phyloP scores from a whole-genome alignment of 1,284 basidiomycete genomes.

The Hemileia vastatrix region DNA sequence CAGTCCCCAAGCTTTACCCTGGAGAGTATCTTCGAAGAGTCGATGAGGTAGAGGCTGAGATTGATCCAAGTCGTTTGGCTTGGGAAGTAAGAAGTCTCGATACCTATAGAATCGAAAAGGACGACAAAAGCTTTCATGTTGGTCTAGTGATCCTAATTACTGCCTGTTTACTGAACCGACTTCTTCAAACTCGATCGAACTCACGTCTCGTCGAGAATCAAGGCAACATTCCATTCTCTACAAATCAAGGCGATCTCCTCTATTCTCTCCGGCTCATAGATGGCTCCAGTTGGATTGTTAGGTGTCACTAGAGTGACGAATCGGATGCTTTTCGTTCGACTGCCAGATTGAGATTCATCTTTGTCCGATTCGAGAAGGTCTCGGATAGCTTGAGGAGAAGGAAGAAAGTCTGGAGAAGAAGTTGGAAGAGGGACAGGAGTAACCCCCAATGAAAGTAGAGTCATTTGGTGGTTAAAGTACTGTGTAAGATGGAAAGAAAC shows the following conservation, averaged over 20 bases:
- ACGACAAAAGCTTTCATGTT: not conserved
- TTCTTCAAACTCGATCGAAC: conserved; percentile 59
- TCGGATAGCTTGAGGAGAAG: conserved; percentile 53
- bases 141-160: no score
- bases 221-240: conserved; percentile 53
- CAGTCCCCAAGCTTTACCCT: conserved; percentile 29
- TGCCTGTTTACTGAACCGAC: no score
- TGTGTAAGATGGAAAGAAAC: conserved; percentile 58
- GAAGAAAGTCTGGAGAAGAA: conserved; percentile 52
- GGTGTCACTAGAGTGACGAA: conserved; percentile 55
- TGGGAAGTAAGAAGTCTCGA: conserved; percentile 62
- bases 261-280: conserved; percentile 58
- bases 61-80: no score
- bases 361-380: conserved; percentile 52
- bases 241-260: conserved; percentile 59
- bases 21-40: conserved; percentile 48
- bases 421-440: conserved; percentile 57
- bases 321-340: conserved; percentile 61
- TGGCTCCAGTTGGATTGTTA: conserved; percentile 62
- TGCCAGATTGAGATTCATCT: no score
- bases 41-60: conserved; percentile 51
- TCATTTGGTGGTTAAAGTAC: conserved; percentile 25
- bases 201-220: conserved; percentile 53
- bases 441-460: conserved; percentile 42
- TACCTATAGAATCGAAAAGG: no score